Percentiles rank a stretch among this genome's conserved stretches.
Evolutionary conservation across 768 basidiomycete genomes (phyloP).

Genomic region (Lactifluus volemus): DNA sequence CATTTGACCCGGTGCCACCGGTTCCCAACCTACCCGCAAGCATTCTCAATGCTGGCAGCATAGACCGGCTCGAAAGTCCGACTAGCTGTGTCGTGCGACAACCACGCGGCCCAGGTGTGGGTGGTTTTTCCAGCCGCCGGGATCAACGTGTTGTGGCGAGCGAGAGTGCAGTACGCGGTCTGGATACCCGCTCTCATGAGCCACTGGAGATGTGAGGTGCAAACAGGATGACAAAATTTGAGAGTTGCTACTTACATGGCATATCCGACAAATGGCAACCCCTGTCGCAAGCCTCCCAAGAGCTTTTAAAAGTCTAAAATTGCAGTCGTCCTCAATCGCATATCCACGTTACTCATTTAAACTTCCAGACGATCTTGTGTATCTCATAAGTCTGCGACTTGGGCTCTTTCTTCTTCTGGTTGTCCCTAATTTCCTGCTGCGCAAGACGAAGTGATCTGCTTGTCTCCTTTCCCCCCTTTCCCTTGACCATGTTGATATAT

Average conservation of each 20-base stretch:
- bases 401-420: constrained; percentile 12
- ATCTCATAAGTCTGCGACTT: constrained; percentile 18
- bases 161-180: constrained; percentile 50
- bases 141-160: constrained; percentile 28
- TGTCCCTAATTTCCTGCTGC: constrained; percentile 21
- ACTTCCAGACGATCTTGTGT: constrained; percentile 16
- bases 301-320: constrained; percentile 5
- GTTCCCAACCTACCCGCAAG: constrained; percentile 71
- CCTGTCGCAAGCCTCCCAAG: not conserved
- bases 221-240: not conserved
- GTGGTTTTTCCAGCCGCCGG: constrained; percentile 61
- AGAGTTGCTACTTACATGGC: not conserved
- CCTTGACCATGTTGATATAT: constrained; percentile 10
- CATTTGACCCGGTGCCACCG: constrained; percentile 51
- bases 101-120: constrained; percentile 72
- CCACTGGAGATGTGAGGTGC: constrained; percentile 46
- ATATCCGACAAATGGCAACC: constrained; percentile 1
- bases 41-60: constrained; percentile 37
- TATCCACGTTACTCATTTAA: constrained; percentile 11
- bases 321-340: constrained; percentile 5
- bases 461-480: not conserved
- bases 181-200: constrained; percentile 82
- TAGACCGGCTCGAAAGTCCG: constrained; percentile 30
- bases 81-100: constrained; percentile 62
- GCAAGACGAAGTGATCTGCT: constrained; percentile 21